Base-by-base conservation (phyloP, 2,329 filamentous ascomycete species). In the Tolypocladium paradoxum region DNA sequence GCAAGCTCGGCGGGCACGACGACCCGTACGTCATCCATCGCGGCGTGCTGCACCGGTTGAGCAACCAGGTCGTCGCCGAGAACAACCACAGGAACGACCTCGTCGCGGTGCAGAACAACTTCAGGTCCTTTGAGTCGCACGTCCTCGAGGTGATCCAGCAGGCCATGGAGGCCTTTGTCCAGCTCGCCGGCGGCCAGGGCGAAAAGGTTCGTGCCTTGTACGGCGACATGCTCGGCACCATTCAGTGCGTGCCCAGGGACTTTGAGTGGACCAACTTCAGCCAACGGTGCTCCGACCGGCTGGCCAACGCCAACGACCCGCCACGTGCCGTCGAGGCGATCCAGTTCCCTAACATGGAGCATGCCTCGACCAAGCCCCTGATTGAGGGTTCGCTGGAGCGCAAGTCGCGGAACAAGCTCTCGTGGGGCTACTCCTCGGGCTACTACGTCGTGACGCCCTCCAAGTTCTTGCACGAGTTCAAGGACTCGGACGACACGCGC, bases 31-130 rank as follows among this genome's bases (percentile, higher is more conserved):
- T 97, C 53, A 68, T 97, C 47, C 82, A 86, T 62, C 84, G 92
- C 34, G 88, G 88, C 55, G 84, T 96, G 54, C 73, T 88, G 58
- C 81, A 96, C 73, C 84, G 90, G 45, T 76, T 99, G 53, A 85
- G 89, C 78, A 92, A 88, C 75, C 93, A 99, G 74, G 82, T 97
- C 36, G 76, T 89, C 48, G 90, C 96, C 66, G 93, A 99, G 75
- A 99, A 99, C 77, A 95, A 91, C 75, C 92, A 95, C 73, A 83
- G 86, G 58, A 89, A 95, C 66, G 93, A 99, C 66, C 79, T 97
- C 54, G 79, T 99, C 57, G 81, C 85, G 11, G 87, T 96, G n/a
- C 93, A 99, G 72, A 85, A 87, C 72, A 89, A 89, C 67, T 96
- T 97, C 67, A 77, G 85, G 53, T 77, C 84, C 37, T 99, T 97